Evolutionary conservation across 495 filamentous ascomycete genomes (phyloP), one percentile per base, ranked within the genome.

Genomic region (Penicillium atrosanguineum): DNA sequence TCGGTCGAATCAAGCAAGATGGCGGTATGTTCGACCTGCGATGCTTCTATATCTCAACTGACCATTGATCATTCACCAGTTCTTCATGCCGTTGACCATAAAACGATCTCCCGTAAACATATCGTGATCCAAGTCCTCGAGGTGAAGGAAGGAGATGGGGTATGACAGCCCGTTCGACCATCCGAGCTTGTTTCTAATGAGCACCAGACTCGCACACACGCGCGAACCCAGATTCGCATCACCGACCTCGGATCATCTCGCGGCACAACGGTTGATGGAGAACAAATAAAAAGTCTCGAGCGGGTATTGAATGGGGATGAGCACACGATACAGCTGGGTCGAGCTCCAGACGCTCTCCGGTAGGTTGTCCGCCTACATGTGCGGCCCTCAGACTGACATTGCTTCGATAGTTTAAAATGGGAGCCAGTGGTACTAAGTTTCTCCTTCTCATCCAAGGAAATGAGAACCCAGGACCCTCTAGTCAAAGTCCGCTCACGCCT

Each of bases 71-170:
- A 11, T 21, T 28, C 21, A 44, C 42, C 12, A 44, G 42, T 25
- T 28, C 42, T 44, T 7, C 63, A 85, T 84, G 67, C 67, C 48
- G 79, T 89, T 70, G 46, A 78, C 7, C 75, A 91, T 51, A 86
- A 87, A 55, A 84, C 84, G 6, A 85, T 98, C 45, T 98, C 94
- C n/a, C 81, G 93, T 28, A 87, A 93, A 56, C 94, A 98, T 68
- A 74, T 97, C 60, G 84, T 85, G 26, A 84, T 98, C 48, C 76
- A 84, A 25, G 83, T 97, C 2, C 83, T 77, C 12, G 55, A 69
- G 0, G 87, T 94, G 6, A 69, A 75, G 29, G 70, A 83, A 7
- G 88, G 83, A 45, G 86, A 90, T 69, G 87, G 84, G 48, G 89
- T 95, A 82, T 44, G 79, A 29, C 39, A 9, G 9, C 41, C 36